Evolutionary conservation across 331 rosid species (phyloP).

Genomic region (Quercus lobata): DNA sequence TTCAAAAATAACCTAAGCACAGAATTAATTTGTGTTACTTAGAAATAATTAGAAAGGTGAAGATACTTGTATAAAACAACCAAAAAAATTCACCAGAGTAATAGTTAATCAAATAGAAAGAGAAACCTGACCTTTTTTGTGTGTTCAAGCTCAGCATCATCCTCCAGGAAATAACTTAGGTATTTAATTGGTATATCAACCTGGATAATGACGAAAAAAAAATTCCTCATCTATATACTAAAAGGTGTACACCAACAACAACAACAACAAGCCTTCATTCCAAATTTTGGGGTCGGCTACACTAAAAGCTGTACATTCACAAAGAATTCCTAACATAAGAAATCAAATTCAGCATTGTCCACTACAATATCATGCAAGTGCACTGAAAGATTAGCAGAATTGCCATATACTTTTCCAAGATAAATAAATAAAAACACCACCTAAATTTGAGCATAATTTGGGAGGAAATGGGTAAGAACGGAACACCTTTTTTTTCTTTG

Average conservation of each 20-base stretch:
- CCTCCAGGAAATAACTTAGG: constrained; percentile 79
- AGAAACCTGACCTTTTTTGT: constrained; percentile 49
- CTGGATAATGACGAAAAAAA: constrained; percentile 34
- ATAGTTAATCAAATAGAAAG: not conserved
- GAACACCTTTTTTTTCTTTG: not conserved
- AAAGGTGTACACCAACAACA: not conserved
- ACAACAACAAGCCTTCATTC: too few relatives aligned
- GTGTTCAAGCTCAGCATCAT: constrained; percentile 69
- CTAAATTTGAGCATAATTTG: not conserved
- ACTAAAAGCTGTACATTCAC: not conserved
- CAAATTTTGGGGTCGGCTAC: too few relatives aligned
- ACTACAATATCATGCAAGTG: not conserved
- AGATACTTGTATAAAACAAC: not conserved
- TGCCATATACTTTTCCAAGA: not conserved
- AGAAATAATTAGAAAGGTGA: not conserved
- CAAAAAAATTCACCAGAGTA: not conserved
- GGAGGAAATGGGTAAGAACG: not conserved
- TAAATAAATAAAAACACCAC: not conserved
- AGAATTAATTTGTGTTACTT: not conserved
- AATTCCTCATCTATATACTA: constrained; percentile 2
- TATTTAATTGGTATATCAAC: constrained; percentile 90
- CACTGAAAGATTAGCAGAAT: not conserved
- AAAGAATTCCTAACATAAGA: not conserved
- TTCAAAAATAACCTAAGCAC: not conserved
- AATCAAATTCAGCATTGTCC: not conserved